Percentiles rank a stretch among this genome's conserved stretches.
Conservation (phyloP, 23 red algal species). For the Gracilariopsis chorda region DNA sequence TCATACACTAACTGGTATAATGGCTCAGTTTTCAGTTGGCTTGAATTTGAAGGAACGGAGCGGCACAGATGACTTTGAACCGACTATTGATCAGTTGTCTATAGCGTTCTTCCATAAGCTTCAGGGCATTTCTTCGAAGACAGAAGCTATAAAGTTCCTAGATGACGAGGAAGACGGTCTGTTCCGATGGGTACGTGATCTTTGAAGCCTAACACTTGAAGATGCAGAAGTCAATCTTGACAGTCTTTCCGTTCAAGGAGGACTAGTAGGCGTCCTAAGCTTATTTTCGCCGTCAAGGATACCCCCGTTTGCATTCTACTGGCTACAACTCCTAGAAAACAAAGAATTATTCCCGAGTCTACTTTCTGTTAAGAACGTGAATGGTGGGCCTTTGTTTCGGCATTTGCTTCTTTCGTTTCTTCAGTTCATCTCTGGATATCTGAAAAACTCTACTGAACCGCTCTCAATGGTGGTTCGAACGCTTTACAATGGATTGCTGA, state of each 20-base stretch:
- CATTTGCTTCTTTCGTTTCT: slow-evolving; percentile 73
- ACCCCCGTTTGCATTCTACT: slow-evolving; percentile 89
- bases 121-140: background rate
- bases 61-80: background rate
- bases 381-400: slow-evolving; percentile 75
- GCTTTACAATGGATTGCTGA: slow-evolving; percentile 81
- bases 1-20: slow-evolving; percentile 45
- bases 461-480: slow-evolving; percentile 56
- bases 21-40: slow-evolving; percentile 52
- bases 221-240: slow-evolving; percentile 5
- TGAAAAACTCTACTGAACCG: slow-evolving; percentile 31
- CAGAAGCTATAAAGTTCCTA: slow-evolving; percentile 12
- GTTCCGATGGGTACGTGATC: background rate
- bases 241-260: slow-evolving; percentile 55
- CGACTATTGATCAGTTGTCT: background rate
- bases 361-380: slow-evolving; percentile 30
- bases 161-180: slow-evolving; percentile 19
- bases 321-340: slow-evolving; percentile 86
- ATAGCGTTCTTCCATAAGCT: background rate
- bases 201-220: background rate
- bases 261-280: slow-evolving; percentile 60
- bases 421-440: slow-evolving; percentile 72
- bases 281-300: slow-evolving; percentile 54
- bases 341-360: slow-evolving; percentile 77
- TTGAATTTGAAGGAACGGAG: background rate